Conservation (phyloP, 352 stramenopile species). For the Pilasporangium apinafurcum region DNA sequence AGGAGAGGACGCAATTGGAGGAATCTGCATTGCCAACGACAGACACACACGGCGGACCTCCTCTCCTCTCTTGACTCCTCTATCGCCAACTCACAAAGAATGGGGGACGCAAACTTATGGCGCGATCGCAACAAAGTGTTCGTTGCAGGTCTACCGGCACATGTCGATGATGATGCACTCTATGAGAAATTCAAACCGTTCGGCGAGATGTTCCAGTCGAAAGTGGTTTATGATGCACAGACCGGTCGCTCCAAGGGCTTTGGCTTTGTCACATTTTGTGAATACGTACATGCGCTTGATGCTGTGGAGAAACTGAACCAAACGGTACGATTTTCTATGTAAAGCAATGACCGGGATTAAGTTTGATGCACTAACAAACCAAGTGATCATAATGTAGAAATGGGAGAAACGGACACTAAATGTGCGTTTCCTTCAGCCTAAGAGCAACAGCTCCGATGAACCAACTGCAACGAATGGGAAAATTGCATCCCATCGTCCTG, state of each 20-base stretch:
- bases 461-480: background rate
- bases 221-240: constrained; percentile 69
- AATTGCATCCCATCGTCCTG: constrained; percentile 8
- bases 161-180: constrained; percentile 62
- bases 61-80: background rate
- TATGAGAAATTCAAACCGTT: constrained; percentile 69
- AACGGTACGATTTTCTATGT: constrained; percentile 11
- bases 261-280: constrained; percentile 78
- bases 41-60: too few relatives aligned
- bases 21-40: too few relatives aligned
- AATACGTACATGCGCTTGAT: constrained; percentile 75
- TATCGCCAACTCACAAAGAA: constrained; percentile 8
- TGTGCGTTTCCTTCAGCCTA: constrained; percentile 80
- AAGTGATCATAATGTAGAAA: constrained; percentile 26
- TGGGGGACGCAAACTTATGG: constrained; percentile 67
- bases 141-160: constrained; percentile 57
- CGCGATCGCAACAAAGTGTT: constrained; percentile 87
- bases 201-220: constrained; percentile 83
- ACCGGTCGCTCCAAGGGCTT: constrained; percentile 70
- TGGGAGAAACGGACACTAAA: constrained; percentile 80
- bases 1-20: too few relatives aligned
- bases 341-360: background rate
- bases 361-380: background rate
- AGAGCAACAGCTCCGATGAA: constrained; percentile 13
- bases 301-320: constrained; percentile 75